Evolutionary conservation across 163 green algal species (phyloP), one percentile per base, ranked within the genome.

Genomic region (Prototheca wickerhamii): DNA sequence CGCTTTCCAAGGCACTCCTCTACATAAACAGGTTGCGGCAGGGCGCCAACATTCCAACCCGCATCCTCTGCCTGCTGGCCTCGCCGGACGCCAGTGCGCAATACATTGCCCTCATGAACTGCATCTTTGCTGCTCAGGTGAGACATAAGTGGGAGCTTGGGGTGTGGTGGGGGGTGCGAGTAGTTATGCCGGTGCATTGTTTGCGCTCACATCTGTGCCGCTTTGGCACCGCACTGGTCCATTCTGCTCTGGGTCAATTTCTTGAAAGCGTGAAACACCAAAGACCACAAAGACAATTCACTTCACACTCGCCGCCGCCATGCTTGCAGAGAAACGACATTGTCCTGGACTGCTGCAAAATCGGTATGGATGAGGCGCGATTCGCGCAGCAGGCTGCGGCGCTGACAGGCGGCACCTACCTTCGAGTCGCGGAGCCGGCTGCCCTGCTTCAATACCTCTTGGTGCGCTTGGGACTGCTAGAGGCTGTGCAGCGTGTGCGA

Each of bases 51-150:
- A 28, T 25, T 21, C 56, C 54, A 23, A 64, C 80, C 4, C 79
- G 88, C 1, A 58, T 96, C 3, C 69, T 96, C 21, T 80, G 68
- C 56, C 50, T 95, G 2, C 21, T 74, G 23, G 75, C 58, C 12
- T 79, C 72, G 0, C 65, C 76, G 3, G 90, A 96, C 63, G 70
- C 68, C 2, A 66, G 83, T 3, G 60, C 71, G 28, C 84, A 95
- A 58, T 97, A 98, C 77, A 90, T 98, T 28, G 66, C 90, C 0
- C 60, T 87, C 23, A 98, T 98, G 91, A 98, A 98, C 61, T 65
- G 80, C 52, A 89, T 96, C 32, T 98, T 98, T 68, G 86, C 83
- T 5, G 89, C 91, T 0, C 74, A 86, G 72, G 72, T 79, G 31
- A 15, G 50, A n/a, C 54, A 20, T 35, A 20, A 25, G 7, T 60